Evolutionary conservation across 2,329 filamentous ascomycete species (phyloP), one percentile per base, ranked within the genome.

Genomic region (Mycosphaerella arachidis): DNA sequence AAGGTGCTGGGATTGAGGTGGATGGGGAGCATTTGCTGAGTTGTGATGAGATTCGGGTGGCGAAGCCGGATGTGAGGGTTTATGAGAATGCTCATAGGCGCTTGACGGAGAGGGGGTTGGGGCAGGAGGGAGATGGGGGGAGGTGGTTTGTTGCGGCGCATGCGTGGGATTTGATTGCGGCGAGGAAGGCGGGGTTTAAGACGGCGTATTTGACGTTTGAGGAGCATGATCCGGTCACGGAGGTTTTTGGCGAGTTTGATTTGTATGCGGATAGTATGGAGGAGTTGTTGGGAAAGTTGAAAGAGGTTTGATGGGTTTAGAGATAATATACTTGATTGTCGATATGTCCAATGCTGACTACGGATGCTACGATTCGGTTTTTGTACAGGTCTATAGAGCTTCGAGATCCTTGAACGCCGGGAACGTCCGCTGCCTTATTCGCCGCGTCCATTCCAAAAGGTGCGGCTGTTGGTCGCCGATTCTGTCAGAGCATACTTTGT

Each of bases 81-180:
- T 71, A 71, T 58, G 63, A 66, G 56, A 67, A 54, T 55, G 63
- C 68, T 12, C 56, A 71, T 48, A 16, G 55, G 48, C 61, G 65
- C 59, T 58, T 71, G 45, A 70, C 62, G 24, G 52, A 58, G 31
- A 46, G 58, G 29, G 67, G 67, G 1, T 20, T 67, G 55, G 66
- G 64, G 2, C 35, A n/a, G 29, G 62, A 66, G 35, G 63, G 58
- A 1, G 67, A 66, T 58, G 67, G 67, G 7, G 64, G 68, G 45
- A 62, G 70, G 50, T 71, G 68, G 70, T 70, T 72, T 59, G 64
- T 71, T 31, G 69, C 70, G 2, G 70, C 69, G 20, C 70, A 72
- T 64, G 64, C 64, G 13, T 71, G 68, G 66, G 68, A 68, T 62
- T 57, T 71, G 56, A 63, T 69, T 27, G 67, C 66, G 33, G 70